Base-by-base conservation (phyloP, 768 basidiomycete genomes). In the Rhodotorula graminis region DNA sequence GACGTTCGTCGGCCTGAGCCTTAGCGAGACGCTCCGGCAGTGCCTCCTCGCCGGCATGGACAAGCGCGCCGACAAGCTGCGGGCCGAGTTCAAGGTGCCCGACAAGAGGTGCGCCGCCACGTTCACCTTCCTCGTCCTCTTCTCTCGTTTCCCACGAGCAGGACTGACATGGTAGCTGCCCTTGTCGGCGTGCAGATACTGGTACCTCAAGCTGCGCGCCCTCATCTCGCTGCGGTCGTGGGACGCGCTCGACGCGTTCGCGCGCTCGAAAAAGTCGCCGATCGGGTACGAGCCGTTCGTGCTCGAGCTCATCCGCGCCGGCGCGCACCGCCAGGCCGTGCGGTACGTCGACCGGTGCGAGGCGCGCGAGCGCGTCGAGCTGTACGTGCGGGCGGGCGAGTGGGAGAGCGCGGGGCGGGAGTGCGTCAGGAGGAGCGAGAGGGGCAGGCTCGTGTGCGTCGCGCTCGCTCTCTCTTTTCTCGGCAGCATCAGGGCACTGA, bases 221-320 rank as follows among this genome's bases (percentile, higher is more conserved):
- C 81, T 98, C 67, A 89, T 89, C 18, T 84, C 85, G n/a, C 83
- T 86, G 31, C 84, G 87, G 70, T 92, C 96, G 80, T 98, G 93
- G 80, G 90, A 93, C 47, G 88, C 85, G 3, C 84, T 98, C 23
- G 93, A 97, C 61, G 80, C 85, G 0, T 95, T 99, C 79, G 87
- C 93, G 3, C 90, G 88, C 76, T 90, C 89, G 49, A 93, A 87
- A 81, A 86, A 92, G 76, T 92, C 90, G 80, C 94, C 95, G 9
- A 97, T 98, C 69, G 95, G 96, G 1, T 98, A 95, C 78, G 94
- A 97, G 79, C 85, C 89, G 0, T 93, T 93, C 79, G 92, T 93
- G 37, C 87, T 84, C 50, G 88, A 91, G 75, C 85, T 96, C 50
- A 86, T 91, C 42, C 84, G 87, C 62, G 86, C 88, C 52, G 91